A percentile compares a stretch with the other conserved stretches of the same genome.
Conservation (phyloP, 192 early-diverging fungal genomes). For the Rhizoclosmatium sp. region DNA sequence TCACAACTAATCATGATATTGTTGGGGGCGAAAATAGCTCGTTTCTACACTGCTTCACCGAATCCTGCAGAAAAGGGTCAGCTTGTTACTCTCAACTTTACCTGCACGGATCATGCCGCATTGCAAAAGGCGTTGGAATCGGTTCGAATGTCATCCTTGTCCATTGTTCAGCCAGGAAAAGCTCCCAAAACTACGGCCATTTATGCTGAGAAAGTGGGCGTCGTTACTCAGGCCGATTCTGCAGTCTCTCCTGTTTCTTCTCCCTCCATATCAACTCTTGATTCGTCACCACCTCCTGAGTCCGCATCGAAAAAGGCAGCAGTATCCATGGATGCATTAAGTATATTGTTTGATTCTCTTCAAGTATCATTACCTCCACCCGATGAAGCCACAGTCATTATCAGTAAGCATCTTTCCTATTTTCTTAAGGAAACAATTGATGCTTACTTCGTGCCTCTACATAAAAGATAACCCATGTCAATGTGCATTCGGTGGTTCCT, state of each 20-base stretch:
- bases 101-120: constrained; percentile 2
- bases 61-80: background rate
- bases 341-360: background rate
- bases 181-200: background rate
- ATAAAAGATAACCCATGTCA: constrained; percentile 10
- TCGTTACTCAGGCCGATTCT: background rate
- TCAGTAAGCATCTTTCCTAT: background rate
- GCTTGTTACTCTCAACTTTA: background rate
- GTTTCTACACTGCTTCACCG: background rate
- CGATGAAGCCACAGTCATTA: background rate
- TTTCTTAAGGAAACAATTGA: too few species aligned
- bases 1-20: background rate
- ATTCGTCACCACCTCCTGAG: background rate
- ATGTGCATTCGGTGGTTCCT: constrained; percentile 16
- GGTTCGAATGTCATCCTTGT: background rate
- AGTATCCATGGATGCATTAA: background rate
- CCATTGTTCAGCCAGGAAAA: background rate
- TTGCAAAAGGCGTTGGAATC: background rate
- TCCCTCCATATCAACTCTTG: background rate
- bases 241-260: background rate
- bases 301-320: background rate
- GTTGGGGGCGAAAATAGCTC: background rate
- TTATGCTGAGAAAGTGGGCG: background rate
- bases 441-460: background rate
- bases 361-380: background rate